Base-by-base conservation (phyloP, 23 red algal species). In the Cyanidioschyzon merolae region DNA sequence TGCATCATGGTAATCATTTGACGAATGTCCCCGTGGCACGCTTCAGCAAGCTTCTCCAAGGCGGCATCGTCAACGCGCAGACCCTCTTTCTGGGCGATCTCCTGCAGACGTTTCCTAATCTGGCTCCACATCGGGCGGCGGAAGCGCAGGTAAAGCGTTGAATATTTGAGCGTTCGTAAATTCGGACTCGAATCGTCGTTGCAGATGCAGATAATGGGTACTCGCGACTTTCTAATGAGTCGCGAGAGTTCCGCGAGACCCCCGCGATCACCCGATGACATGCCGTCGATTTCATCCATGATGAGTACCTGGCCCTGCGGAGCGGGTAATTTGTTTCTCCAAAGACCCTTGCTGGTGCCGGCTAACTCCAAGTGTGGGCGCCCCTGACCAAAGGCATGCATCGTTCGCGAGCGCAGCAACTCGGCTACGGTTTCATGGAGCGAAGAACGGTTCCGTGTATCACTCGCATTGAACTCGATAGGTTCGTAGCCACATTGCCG, bases 271-370 rank as follows among this genome's bases (percentile, higher is more conserved):
- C 94, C 94, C 2, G 76, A 50, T 29, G 85, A 90, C 94, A 98
- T 98, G 36, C 94, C 94, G 59, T 98, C 94, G 24, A 98, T 88
- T 77, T 98, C 94, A 77, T 98, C 94, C 94, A 98, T 98, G 59
- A 98, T 89, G 16, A 98, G 74, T 50, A 89, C 88, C 34, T 90
- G 88, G 39, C 85, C 85, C 3, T 31, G 41, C n/a, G 84, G 37
- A 16, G 76, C 81, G 51, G 40, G 88, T 0, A n/a, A 63, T 67
- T 76, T 79, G 38, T 67, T 81, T 7, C 29, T 25, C n/a, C n/a
- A 25, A 7, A 71, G 12, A 15, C 21, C 45, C 21, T 54, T 54
- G 45, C 45, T 54, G 37, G 18, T n/a, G 1, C 34, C 31, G 2
- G 35, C 39, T n/a, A 58, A 16, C 1, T 39, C 37, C 7, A 54